Evolutionary conservation across 257 asterid genomes (phyloP).

Genomic region (Solanum clarkiae): DNA sequence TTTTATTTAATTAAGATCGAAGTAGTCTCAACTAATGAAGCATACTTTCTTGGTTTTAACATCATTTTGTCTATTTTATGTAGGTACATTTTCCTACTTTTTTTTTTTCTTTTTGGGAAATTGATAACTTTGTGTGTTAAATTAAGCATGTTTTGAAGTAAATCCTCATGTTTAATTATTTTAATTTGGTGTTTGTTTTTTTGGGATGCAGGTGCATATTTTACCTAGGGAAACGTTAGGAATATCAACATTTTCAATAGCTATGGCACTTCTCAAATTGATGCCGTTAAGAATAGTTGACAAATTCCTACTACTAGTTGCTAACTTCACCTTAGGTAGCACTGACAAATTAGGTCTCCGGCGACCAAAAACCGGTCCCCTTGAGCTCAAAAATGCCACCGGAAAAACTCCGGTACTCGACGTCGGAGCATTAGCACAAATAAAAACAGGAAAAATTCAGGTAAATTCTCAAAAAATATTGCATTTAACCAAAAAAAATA

Average conservation of each 20-base stretch:
- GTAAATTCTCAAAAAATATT: conserved; percentile 9
- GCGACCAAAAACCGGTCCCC: conserved; percentile 85
- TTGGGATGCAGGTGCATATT: conserved; percentile 51
- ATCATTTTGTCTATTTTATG: not conserved
- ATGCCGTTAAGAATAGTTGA: conserved; percentile 64
- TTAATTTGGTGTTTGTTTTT: not conserved
- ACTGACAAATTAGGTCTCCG: conserved; percentile 55
- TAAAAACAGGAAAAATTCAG: conserved; percentile 62
- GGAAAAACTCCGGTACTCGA: conserved; percentile 95
- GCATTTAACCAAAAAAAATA: not conserved
- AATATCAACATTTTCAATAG: conserved; percentile 58
- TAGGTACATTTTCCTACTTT: not conserved
- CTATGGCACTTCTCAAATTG: conserved; percentile 64
- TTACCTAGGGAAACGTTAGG: conserved; percentile 86
- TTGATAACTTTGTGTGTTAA: not conserved
- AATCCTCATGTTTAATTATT: not conserved
- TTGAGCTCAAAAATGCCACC: conserved; percentile 75
- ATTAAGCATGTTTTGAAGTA: not conserved
- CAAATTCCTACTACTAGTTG: conserved; percentile 42
- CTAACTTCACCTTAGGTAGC: conserved; percentile 45
- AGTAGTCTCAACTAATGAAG: not conserved
- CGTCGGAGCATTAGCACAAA: conserved; percentile 71
- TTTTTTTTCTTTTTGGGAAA: not conserved
- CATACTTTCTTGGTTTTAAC: not conserved
- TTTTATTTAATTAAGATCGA: too few relatives aligned